These are phyloP conservation scores for Auriculariales sp. DNA, from an alignment of 768 basidiomycete species.

Conservation along the genomic window DNA sequence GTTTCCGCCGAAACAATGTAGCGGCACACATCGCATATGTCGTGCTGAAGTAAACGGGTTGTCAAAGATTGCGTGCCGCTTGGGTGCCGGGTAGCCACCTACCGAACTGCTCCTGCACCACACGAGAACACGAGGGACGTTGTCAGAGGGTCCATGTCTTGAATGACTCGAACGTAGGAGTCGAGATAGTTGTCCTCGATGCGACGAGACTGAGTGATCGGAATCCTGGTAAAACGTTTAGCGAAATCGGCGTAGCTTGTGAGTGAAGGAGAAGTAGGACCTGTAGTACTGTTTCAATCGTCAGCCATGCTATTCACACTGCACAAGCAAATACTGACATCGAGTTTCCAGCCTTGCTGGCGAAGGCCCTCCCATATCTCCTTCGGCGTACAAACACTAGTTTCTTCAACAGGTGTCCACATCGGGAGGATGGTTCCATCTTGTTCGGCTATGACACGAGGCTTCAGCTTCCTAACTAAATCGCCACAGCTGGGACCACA, in stretches of 20 bases:
- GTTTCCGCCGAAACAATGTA: constrained; percentile 67
- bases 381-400: constrained; percentile 71
- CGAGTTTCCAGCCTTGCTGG: constrained; percentile 80
- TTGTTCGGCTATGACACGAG: constrained; percentile 27
- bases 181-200: constrained; percentile 98
- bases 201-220: constrained; percentile 84
- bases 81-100: no score
- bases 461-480: background rate
- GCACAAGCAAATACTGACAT: constrained; percentile 30
- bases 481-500: background rate
- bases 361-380: constrained; percentile 79
- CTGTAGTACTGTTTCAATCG: constrained; percentile 2
- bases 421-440: constrained; percentile 78
- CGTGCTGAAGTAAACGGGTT: background rate
- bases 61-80: constrained; percentile 2
- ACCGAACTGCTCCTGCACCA: constrained; percentile 87
- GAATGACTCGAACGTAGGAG: constrained; percentile 75
- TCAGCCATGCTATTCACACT: background rate
- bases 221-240: constrained; percentile 62
- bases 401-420: constrained; percentile 80
- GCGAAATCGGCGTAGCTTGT: no score
- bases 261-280: constrained; percentile 2
- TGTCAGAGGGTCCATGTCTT: constrained; percentile 57
- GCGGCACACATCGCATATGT: constrained; percentile 57
- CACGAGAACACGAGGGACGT: constrained; percentile 89